These are phyloP conservation scores for Kandelia obovata DNA, from an alignment of 345 rosid genomes.

Conservation along the genomic window DNA sequence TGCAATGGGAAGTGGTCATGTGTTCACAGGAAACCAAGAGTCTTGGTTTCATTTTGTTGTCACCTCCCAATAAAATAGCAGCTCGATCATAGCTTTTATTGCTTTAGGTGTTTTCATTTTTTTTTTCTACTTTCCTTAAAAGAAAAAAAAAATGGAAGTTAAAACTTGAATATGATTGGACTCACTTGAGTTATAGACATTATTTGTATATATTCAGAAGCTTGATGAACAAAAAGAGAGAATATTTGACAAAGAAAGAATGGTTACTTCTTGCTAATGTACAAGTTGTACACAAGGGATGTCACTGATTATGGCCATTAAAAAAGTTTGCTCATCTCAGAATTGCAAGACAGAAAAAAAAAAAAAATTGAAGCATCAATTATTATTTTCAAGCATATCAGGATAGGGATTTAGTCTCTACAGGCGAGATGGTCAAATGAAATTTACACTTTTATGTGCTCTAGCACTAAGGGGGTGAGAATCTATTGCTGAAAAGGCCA, in stretches of 20 bases:
- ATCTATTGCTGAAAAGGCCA: slow-evolving; percentile 9
- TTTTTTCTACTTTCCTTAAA: too few species aligned
- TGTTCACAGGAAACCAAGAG: slow-evolving; percentile 29
- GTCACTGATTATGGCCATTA: too few species aligned
- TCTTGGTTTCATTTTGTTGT: slow-evolving; percentile 40
- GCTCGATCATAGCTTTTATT: neutral
- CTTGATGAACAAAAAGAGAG: too few species aligned
- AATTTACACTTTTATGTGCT: slow-evolving; percentile 21
- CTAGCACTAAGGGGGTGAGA: slow-evolving; percentile 16
- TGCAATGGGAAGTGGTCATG: slow-evolving; percentile 2
- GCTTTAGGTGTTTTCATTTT: neutral
- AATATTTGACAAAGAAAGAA: too few species aligned
- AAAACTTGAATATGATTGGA: too few species aligned
- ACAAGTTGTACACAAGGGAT: too few species aligned
- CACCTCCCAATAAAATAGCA: slow-evolving; percentile 13
- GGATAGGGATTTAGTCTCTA: slow-evolving; percentile 14
- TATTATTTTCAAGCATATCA: neutral
- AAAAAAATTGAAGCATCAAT: neutral
- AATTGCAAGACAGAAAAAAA: neutral
- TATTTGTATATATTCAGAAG: too few species aligned
- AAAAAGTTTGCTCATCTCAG: neutral
- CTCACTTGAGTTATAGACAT: too few species aligned
- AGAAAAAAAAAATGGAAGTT: too few species aligned
- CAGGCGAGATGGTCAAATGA: slow-evolving; percentile 5
- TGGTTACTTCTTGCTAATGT: too few species aligned